Evolutionary conservation across 2,329 filamentous ascomycete genomes (phyloP).

Genomic region (Penicillium vulpinum): DNA sequence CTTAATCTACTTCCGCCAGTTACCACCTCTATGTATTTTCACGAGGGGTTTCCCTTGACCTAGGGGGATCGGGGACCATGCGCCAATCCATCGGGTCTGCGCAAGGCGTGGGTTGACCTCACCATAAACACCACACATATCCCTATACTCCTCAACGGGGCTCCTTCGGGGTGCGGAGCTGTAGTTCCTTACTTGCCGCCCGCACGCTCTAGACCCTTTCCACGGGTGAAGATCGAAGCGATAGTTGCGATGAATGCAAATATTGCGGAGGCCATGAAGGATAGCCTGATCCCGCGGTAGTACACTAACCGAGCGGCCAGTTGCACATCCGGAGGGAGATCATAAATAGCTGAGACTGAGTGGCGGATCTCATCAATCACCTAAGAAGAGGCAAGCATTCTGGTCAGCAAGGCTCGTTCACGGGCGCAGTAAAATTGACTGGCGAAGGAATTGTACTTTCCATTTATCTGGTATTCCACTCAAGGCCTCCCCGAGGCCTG

Average conservation of each 20-base stretch:
- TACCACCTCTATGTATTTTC: not conserved
- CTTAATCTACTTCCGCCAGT: not conserved
- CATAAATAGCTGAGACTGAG: slow-evolving; percentile 57
- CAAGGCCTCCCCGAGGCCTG: slow-evolving; percentile 55
- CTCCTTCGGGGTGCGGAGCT: not conserved
- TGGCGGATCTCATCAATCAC: slow-evolving; percentile 63
- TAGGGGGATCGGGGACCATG: too few relatives aligned
- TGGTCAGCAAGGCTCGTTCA: slow-evolving; percentile 28
- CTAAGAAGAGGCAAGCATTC: slow-evolving; percentile 38
- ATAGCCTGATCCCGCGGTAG: slow-evolving; percentile 58
- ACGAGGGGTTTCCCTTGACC: too few relatives aligned
- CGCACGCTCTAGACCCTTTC: slow-evolving; percentile 32
- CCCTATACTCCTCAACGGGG: not conserved
- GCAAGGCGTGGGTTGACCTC: not conserved
- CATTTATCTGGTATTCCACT: slow-evolving; percentile 58
- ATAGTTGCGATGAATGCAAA: slow-evolving; percentile 54
- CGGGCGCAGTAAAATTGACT: not conserved
- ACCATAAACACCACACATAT: not conserved
- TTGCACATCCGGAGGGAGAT: slow-evolving; percentile 58
- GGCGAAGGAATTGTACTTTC: slow-evolving; percentile 49
- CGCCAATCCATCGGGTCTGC: not conserved
- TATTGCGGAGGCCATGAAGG: slow-evolving; percentile 57
- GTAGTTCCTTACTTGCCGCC: slow-evolving; percentile 4
- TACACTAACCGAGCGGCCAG: slow-evolving; percentile 59
- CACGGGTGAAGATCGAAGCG: slow-evolving; percentile 50